phyloP scores from a whole-genome alignment of 2,329 filamentous ascomycete species.

The Nannizzia gypsea region DNA sequence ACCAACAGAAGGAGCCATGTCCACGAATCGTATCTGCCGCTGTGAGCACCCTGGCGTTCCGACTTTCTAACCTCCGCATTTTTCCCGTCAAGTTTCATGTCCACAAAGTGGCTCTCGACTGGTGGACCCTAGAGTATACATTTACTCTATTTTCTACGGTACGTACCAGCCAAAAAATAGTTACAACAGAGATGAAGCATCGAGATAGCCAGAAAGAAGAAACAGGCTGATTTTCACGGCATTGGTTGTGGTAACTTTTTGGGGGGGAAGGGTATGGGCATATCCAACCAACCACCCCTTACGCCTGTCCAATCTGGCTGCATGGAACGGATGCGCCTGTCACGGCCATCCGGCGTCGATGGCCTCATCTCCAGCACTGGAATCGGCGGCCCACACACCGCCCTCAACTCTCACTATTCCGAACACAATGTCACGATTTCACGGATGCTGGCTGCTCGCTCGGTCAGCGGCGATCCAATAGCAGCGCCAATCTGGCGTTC shows the following conservation, averaged over 20 bases:
- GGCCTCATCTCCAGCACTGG: background rate
- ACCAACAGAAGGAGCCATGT: background rate
- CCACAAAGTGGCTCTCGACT: background rate
- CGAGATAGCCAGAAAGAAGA: background rate
- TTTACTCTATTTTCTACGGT: background rate
- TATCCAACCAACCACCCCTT: background rate
- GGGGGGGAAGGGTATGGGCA: background rate
- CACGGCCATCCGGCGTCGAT: background rate
- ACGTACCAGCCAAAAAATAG: background rate
- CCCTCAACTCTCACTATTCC: background rate
- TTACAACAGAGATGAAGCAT: background rate
- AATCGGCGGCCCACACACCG: background rate
- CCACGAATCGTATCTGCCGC: slow-evolving; percentile 1
- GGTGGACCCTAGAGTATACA: background rate
- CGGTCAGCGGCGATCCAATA: slow-evolving; percentile 3
- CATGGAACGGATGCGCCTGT: background rate
- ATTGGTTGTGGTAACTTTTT: too few species aligned
- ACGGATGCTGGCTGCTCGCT: slow-evolving; percentile 1
- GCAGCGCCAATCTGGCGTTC: slow-evolving; percentile 4
- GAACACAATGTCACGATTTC: background rate
- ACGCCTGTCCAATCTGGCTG: background rate
- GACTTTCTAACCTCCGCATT: slow-evolving; percentile 5
- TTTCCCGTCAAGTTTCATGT: slow-evolving; percentile 6
- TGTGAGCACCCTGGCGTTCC: background rate
- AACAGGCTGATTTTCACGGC: background rate